Percentiles rank a stretch among this genome's conserved stretches.
Conservation (phyloP, 225 moss, liverwort and hornwort species). For the Takakia lepidozioides region DNA sequence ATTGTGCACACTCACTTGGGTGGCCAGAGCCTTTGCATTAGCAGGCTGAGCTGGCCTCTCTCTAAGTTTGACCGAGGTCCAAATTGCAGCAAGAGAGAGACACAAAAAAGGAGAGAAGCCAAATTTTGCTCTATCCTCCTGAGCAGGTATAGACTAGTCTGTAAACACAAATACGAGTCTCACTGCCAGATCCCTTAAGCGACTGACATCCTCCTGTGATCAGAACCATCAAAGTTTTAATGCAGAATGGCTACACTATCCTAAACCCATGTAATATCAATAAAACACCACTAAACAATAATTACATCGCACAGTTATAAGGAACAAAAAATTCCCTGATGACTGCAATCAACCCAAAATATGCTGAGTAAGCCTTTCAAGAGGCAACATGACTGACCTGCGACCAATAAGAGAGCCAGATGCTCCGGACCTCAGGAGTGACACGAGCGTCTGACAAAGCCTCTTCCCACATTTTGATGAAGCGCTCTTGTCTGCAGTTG, state of each 20-base stretch:
- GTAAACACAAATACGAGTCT: constrained; percentile 5
- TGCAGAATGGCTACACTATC: no score
- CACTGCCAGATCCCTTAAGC: neutral
- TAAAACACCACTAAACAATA: no score
- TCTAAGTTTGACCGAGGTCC: neutral
- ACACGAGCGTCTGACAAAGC: constrained; percentile 32
- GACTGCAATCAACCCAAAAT: no score
- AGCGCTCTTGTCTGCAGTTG: constrained; percentile 42
- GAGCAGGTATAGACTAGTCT: constrained; percentile 56
- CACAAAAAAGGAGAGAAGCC: neutral
- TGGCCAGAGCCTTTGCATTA: no score
- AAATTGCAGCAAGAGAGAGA: neutral
- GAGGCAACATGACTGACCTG: constrained; percentile 15
- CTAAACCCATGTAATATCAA: no score
- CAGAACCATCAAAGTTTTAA: neutral
- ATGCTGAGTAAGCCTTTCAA: neutral
- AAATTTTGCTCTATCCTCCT: constrained; percentile 36
- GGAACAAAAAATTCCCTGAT: no score
- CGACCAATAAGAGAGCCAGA: constrained; percentile 40
- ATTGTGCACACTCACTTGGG: no score
- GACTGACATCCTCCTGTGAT: neutral
- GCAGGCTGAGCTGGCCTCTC: no score
- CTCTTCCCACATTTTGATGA: constrained; percentile 22
- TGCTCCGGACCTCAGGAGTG: constrained; percentile 34
- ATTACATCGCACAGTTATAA: no score